Conservation (phyloP, 495 filamentous ascomycete genomes). For the Podospora anserina region DNA sequence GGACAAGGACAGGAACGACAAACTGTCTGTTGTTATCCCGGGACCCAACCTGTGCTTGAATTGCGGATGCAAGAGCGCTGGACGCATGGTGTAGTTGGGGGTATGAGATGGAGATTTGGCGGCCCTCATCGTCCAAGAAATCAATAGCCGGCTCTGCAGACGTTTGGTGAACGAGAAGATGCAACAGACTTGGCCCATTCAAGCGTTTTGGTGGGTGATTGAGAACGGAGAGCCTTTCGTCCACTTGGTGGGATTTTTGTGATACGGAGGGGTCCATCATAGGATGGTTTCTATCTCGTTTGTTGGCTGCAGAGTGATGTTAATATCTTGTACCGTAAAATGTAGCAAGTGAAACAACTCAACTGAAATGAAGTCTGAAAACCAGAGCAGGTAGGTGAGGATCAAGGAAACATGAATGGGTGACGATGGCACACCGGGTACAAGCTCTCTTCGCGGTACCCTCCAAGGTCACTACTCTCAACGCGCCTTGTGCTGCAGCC, state of each 20-base stretch:
- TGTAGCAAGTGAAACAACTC: too few relatives aligned
- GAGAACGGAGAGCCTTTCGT: slow-evolving; percentile 50
- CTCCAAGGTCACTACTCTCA: too few relatives aligned
- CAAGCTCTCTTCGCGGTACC: too few relatives aligned
- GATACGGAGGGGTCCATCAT: neutral
- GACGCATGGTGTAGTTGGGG: slow-evolving; percentile 55
- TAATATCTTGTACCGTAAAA: neutral
- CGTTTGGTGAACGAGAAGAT: slow-evolving; percentile 51
- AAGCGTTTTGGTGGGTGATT: slow-evolving; percentile 54
- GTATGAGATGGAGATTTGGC: slow-evolving; percentile 52
- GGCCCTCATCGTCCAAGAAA: slow-evolving; percentile 50
- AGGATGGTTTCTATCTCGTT: neutral
- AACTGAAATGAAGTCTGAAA: too few relatives aligned
- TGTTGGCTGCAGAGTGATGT: neutral
- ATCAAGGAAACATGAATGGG: too few relatives aligned
- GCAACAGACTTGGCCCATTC: slow-evolving; percentile 60
- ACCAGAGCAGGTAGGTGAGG: too few relatives aligned
- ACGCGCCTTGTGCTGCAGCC: neutral
- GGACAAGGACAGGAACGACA: slow-evolving; percentile 69
- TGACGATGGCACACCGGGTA: too few relatives aligned
- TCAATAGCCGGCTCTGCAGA: slow-evolving; percentile 45
- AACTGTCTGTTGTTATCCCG: slow-evolving; percentile 19
- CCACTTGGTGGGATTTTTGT: neutral
- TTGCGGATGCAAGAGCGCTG: slow-evolving; percentile 48
- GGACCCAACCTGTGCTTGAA: slow-evolving; percentile 33